phyloP scores from a whole-genome alignment of 345 rosid genomes.

The Gossypium rotundifolium region DNA sequence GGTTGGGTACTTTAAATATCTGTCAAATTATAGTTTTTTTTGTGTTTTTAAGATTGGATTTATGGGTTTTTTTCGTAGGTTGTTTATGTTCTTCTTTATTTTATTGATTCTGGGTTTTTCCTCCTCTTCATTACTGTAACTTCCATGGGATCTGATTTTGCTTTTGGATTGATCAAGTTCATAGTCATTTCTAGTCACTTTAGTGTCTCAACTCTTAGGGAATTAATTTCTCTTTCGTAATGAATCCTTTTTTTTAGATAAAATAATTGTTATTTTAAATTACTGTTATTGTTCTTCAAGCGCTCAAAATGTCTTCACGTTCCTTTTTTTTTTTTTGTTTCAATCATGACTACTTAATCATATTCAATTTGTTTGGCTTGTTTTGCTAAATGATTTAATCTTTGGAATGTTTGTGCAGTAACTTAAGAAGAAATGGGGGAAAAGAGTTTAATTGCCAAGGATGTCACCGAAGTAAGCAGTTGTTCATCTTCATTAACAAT shows the following conservation, averaged over 20 bases:
- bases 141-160: not conserved
- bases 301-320: too few relatives aligned
- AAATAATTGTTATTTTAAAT: too few relatives aligned
- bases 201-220: not conserved
- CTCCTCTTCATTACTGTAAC: not conserved
- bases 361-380: not conserved
- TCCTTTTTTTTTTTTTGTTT: too few relatives aligned
- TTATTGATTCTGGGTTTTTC: not conserved
- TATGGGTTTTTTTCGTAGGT: not conserved
- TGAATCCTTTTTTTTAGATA: not conserved
- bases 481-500: not conserved
- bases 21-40: not conserved
- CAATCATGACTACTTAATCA: not conserved
- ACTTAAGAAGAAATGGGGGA: constrained; percentile 25
- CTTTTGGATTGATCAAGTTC: not conserved
- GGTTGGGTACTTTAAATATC: not conserved
- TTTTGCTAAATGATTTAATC: not conserved
- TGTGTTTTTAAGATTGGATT: constrained; percentile 6
- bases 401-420: constrained; percentile 18
- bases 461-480: constrained; percentile 51
- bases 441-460: constrained; percentile 45
- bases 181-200: not conserved
- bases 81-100: not conserved
- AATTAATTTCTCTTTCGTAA: not conserved
- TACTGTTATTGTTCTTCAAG: too few relatives aligned